Conservation (phyloP, 768 basidiomycete species). For the Butyriboletus loyo region DNA sequence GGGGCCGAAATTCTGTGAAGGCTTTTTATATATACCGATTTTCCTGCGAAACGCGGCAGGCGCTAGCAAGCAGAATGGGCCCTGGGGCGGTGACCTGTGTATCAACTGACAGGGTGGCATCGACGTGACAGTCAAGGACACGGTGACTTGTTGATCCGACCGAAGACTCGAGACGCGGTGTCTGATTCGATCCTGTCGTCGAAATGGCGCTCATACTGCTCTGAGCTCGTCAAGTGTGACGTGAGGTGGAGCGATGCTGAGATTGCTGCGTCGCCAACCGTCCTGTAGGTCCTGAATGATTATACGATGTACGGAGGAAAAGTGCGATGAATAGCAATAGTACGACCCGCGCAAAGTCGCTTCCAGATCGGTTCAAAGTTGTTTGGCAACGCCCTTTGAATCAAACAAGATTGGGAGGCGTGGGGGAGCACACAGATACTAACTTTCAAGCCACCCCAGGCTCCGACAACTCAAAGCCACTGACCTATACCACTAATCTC, state of each 20-base stretch:
- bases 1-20: not conserved
- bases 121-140: not conserved
- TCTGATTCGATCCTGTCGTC: not conserved
- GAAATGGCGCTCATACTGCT: not conserved
- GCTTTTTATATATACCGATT: not conserved
- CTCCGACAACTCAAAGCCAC: slow-evolving; percentile 3
- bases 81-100: not conserved
- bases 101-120: not conserved
- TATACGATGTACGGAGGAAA: not conserved
- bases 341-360: not conserved
- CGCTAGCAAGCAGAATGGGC: not conserved
- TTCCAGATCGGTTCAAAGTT: slow-evolving; percentile 2
- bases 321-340: too few species aligned
- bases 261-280: not conserved
- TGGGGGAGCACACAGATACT: not conserved
- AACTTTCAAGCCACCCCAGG: not conserved
- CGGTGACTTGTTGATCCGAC: not conserved
- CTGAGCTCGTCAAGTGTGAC: not conserved
- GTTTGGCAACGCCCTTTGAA: slow-evolving; percentile 27
- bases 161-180: not conserved
- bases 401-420: slow-evolving; percentile 23
- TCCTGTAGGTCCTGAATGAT: too few species aligned
- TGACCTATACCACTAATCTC: not conserved
- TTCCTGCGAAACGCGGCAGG: not conserved
- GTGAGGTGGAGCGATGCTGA: not conserved